phyloP scores from a whole-genome alignment of 805 yeast species.

The Zygotorulaspora chibaensis region DNA sequence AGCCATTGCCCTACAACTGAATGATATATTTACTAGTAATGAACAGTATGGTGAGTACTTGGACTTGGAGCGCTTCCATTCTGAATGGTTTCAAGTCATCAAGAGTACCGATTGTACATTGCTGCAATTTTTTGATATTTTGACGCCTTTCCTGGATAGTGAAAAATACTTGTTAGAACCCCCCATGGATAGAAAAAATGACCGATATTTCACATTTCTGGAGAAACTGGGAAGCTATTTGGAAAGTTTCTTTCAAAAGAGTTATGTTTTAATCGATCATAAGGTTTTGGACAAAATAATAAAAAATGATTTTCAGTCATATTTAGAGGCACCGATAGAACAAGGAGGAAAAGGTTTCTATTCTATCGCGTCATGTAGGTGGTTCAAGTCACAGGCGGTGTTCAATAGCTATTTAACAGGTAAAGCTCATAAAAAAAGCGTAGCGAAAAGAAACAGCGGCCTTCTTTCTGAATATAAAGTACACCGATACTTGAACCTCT shows the following conservation, averaged over 20 bases:
- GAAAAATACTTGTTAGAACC: constrained; percentile 25
- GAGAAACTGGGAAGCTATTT: constrained; percentile 48
- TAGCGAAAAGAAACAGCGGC: constrained; percentile 21
- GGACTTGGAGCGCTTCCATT: constrained; percentile 52
- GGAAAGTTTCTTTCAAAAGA: constrained; percentile 41
- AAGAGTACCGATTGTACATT: constrained; percentile 40
- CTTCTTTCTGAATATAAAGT: constrained; percentile 40
- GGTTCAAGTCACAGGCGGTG: constrained; percentile 60
- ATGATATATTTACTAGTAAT: constrained; percentile 48
- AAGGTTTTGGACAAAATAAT: constrained; percentile 19
- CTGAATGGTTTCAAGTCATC: constrained; percentile 47
- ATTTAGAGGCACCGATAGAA: constrained; percentile 21
- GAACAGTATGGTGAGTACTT: constrained; percentile 64
- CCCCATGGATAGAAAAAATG: constrained; percentile 29
- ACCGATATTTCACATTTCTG: constrained; percentile 45
- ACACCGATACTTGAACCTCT: constrained; percentile 34
- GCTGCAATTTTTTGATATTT: constrained; percentile 45
- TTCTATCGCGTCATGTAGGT: constrained; percentile 62
- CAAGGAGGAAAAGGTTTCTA: constrained; percentile 35
- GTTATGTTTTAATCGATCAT: constrained; percentile 47
- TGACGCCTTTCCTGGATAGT: constrained; percentile 40
- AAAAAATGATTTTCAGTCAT: constrained; percentile 8
- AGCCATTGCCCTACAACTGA: constrained; percentile 47
- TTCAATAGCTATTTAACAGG: constrained; percentile 67
- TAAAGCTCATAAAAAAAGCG: constrained; percentile 64